Percentiles rank a stretch among this genome's conserved stretches.
Conservation (phyloP, 169 alveolate genomes). For the Plasmodium adleri region DNA sequence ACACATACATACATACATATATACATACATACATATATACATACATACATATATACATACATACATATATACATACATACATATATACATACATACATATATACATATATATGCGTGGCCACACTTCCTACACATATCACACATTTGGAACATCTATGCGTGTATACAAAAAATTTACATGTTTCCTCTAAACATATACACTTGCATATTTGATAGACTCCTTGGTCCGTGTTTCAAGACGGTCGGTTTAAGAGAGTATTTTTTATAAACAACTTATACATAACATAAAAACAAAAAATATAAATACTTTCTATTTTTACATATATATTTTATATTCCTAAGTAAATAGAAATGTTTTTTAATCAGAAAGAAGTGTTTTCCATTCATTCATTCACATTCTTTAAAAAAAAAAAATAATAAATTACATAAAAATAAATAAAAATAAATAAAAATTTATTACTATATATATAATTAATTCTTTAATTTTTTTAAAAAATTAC, state of each 20-base stretch:
- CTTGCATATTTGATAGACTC: slow-evolving; percentile 91
- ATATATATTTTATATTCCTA: slow-evolving; percentile 4
- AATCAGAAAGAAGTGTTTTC: background rate
- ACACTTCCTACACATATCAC: slow-evolving; percentile 52
- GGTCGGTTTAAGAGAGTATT: slow-evolving; percentile 84
- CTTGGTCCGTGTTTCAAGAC: slow-evolving; percentile 97
- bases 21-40: too few species aligned
- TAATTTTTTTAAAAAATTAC: background rate
- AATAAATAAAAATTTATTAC: background rate
- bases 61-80: background rate
- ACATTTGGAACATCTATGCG: too few species aligned
- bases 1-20: too few species aligned
- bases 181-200: slow-evolving; percentile 18
- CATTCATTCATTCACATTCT: background rate
- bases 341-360: slow-evolving; percentile 11
- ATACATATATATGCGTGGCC: slow-evolving; percentile 50
- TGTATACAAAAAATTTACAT: too few species aligned
- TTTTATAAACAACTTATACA: slow-evolving; percentile 43
- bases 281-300: slow-evolving; percentile 1
- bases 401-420: background rate
- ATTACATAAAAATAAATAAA: too few species aligned
- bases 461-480: background rate
- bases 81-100: background rate
- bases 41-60: background rate
- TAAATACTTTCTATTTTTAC: background rate